phyloP scores from a whole-genome alignment of 1,139 yeast species.

The Pichia sp. region DNA sequence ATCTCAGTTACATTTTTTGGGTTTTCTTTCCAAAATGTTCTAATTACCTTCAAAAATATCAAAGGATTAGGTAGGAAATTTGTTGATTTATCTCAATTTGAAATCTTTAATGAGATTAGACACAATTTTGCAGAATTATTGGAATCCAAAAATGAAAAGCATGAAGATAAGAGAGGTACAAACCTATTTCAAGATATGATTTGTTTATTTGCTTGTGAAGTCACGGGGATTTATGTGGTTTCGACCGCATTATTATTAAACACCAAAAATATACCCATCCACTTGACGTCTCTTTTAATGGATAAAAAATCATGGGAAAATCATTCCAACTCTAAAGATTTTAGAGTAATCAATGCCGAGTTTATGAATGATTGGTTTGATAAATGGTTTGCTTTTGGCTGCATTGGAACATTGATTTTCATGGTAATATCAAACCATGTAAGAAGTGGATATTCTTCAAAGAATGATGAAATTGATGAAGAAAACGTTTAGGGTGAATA shows the following conservation, averaged over 20 bases:
- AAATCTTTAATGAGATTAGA: background rate
- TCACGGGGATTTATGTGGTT: conserved; percentile 70
- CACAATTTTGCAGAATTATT: conserved; percentile 18
- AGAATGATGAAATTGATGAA: too few species aligned
- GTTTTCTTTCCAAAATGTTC: conserved; percentile 59
- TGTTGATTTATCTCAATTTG: conserved; percentile 13
- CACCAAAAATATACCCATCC: conserved; percentile 35
- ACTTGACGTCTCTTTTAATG: conserved; percentile 5
- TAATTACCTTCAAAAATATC: conserved; percentile 37
- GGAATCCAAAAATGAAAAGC: background rate
- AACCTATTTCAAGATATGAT: conserved; percentile 20
- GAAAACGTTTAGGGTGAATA: too few species aligned
- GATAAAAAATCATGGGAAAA: conserved; percentile 4
- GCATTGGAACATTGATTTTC: conserved; percentile 33
- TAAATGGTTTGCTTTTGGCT: conserved; percentile 53
- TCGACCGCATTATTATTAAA: conserved; percentile 75
- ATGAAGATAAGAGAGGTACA: background rate
- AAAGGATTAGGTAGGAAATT: conserved; percentile 19
- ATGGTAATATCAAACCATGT: too few species aligned
- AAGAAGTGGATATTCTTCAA: too few species aligned
- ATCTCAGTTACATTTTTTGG: conserved; percentile 59
- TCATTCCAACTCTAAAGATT: background rate
- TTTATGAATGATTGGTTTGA: conserved; percentile 80
- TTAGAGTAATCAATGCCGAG: conserved; percentile 29
- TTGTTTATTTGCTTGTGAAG: conserved; percentile 41